These are phyloP conservation scores for Venturia effusa DNA, from an alignment of 2,329 filamentous ascomycete genomes.

Conservation along the genomic window DNA sequence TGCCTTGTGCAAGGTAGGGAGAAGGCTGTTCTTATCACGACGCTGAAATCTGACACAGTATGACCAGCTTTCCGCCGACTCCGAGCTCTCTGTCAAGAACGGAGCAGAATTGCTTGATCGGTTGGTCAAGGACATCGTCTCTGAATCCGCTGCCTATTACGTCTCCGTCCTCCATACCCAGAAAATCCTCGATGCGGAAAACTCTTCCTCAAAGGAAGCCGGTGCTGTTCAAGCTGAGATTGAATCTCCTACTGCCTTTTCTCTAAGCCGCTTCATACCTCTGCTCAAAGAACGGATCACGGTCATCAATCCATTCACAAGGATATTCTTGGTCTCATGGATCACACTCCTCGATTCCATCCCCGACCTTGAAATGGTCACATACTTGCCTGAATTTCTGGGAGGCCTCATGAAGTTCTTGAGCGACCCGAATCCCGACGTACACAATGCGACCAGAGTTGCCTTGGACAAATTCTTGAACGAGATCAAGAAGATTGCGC, in stretches of 20 bases:
- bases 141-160: slow-evolving; percentile 89
- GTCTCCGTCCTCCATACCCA: slow-evolving; percentile 71
- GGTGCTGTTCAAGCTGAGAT: slow-evolving; percentile 30
- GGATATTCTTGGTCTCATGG: slow-evolving; percentile 94
- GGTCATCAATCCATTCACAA: slow-evolving; percentile 87
- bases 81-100: slow-evolving; percentile 95
- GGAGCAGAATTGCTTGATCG: slow-evolving; percentile 91
- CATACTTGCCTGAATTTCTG: slow-evolving; percentile 84
- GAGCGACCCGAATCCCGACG: slow-evolving; percentile 81
- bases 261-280: slow-evolving; percentile 80
- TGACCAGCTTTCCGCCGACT: slow-evolving; percentile 77
- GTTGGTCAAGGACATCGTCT: slow-evolving; percentile 90
- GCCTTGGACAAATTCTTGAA: slow-evolving; percentile 81
- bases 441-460: slow-evolving; percentile 85
- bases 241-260: slow-evolving; percentile 73
- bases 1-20: slow-evolving; percentile 75
- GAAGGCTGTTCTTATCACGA: not conserved
- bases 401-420: slow-evolving; percentile 84
- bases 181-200: slow-evolving; percentile 40
- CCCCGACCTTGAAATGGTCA: slow-evolving; percentile 88
- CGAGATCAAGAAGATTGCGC: slow-evolving; percentile 90
- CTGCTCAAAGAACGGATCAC: slow-evolving; percentile 88
- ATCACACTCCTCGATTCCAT: slow-evolving; percentile 92
- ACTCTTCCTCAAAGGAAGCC: slow-evolving; percentile 33
- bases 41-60: not conserved